These are phyloP conservation scores for Yamadazyma sp. DNA, from an alignment of 805 yeast species.

Conservation along the genomic window DNA sequence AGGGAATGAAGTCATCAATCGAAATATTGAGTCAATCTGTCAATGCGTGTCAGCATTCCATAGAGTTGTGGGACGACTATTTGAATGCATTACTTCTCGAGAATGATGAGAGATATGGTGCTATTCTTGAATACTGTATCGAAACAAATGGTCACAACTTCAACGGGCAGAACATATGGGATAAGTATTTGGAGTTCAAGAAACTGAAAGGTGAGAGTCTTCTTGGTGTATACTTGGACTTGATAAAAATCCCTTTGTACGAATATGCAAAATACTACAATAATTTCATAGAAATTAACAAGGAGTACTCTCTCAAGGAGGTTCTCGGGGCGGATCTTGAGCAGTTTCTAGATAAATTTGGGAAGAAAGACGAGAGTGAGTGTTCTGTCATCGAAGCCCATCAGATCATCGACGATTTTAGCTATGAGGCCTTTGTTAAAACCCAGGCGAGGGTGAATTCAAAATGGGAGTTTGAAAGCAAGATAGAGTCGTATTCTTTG, in stretches of 20 bases:
- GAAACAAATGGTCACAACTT: constrained; percentile 65
- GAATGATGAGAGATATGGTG: constrained; percentile 15
- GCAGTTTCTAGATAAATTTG: constrained; percentile 23
- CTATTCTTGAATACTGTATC: constrained; percentile 15
- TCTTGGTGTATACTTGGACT: constrained; percentile 44
- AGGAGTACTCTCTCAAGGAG: constrained; percentile 31
- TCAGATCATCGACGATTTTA: constrained; percentile 44
- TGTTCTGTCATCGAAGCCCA: constrained; percentile 37
- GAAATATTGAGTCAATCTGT: constrained; percentile 45
- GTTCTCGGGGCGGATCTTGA: constrained; percentile 20
- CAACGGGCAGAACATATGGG: constrained; percentile 82
- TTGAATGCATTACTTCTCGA: constrained; percentile 47
- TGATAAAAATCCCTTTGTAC: constrained; percentile 69
- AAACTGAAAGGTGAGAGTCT: constrained; percentile 26
- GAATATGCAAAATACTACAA: constrained; percentile 80
- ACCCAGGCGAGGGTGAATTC: constrained; percentile 55
- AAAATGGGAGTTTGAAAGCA: constrained; percentile 74
- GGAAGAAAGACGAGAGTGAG: constrained; percentile 21
- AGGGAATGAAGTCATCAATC: constrained; percentile 54
- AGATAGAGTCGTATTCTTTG: constrained; percentile 58
- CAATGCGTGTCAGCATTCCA: constrained; percentile 51
- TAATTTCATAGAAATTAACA: constrained; percentile 41
- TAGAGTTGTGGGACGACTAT: constrained; percentile 72
- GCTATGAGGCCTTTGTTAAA: constrained; percentile 40
- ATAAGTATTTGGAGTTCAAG: constrained; percentile 48